Conservation (phyloP, 2,329 filamentous ascomycete genomes). For the Pezizomycotina sp. region DNA sequence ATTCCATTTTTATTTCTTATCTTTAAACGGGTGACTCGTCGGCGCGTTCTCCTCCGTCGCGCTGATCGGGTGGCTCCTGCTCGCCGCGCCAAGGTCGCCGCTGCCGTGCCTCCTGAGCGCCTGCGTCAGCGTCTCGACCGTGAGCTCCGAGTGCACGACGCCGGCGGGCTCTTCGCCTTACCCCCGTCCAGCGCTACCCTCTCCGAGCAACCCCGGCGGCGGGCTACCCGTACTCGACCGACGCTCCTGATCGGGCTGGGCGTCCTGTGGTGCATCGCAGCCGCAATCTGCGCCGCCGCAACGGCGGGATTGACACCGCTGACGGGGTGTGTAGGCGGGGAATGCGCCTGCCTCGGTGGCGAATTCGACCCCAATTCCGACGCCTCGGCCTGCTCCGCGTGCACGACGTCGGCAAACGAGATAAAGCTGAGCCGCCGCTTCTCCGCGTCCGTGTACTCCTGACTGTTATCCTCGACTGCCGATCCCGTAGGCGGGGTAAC, state of each 20-base stretch:
- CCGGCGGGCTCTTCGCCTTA: conserved; percentile 41
- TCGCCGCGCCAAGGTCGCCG: conserved; percentile 45
- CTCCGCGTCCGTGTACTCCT: no score
- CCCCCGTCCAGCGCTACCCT: conserved; percentile 30
- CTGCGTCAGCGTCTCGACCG: conserved; percentile 87
- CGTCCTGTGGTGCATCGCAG: conserved; percentile 43
- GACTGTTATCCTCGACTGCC: no score
- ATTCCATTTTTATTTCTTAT: no score
- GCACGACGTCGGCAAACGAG: conserved; percentile 89
- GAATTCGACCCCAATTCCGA: conserved; percentile 34
- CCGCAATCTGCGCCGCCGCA: conserved; percentile 8
- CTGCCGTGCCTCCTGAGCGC: conserved; percentile 72
- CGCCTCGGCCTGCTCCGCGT: conserved; percentile 50
- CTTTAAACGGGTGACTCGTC: no score
- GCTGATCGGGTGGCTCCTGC: no score
- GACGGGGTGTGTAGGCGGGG: conserved; percentile 14
- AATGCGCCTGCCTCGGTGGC: conserved; percentile 12
- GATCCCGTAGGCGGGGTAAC: conserved; percentile 6
- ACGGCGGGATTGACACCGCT: neutral
- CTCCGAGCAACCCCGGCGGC: conserved; percentile 9
- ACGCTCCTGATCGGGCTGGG: conserved; percentile 44
- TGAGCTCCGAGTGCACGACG: conserved; percentile 33
- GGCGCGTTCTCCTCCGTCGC: no score
- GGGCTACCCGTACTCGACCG: conserved; percentile 45
- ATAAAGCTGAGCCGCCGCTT: conserved; percentile 73